A percentile compares a stretch with the other conserved stretches of the same genome.
Conservation (phyloP, 148 eudicot genomes). For the Vaccinium darrowii region DNA sequence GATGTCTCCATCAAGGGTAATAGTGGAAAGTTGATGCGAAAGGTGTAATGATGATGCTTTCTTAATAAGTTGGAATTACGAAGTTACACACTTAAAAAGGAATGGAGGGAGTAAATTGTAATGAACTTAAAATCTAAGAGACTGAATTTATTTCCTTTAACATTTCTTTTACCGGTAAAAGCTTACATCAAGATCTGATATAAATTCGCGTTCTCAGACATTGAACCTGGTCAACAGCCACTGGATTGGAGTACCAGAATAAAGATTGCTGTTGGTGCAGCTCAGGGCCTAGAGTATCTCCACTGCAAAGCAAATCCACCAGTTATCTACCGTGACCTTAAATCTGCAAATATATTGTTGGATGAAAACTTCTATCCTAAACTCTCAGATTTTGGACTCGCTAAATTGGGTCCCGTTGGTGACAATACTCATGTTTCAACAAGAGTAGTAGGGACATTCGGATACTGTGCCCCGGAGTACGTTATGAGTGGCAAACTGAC, state of each 20-base stretch:
- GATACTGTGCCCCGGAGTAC: conserved; percentile 93
- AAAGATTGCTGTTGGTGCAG: conserved; percentile 88
- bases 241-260: conserved; percentile 68
- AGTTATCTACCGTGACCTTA: conserved; percentile 89
- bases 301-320: conserved; percentile 84
- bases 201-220: conserved; percentile 19
- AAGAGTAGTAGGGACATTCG: conserved; percentile 88
- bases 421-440: conserved; percentile 84
- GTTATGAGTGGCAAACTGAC: conserved; percentile 83
- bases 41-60: no score
- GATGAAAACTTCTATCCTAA: conserved; percentile 67
- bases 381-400: conserved; percentile 89
- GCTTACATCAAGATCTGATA: neutral
- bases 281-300: conserved; percentile 75
- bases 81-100: no score
- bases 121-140: no score
- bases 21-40: no score
- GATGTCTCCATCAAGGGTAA: no score
- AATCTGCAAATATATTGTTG: conserved; percentile 81
- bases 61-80: no score
- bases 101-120: neutral
- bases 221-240: conserved; percentile 33
- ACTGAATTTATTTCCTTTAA: neutral
- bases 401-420: conserved; percentile 86
- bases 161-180: neutral